These are phyloP conservation scores for Pseudoscleropodium purum DNA, from an alignment of 225 moss, liverwort and hornwort genomes.

Conservation along the genomic window DNA sequence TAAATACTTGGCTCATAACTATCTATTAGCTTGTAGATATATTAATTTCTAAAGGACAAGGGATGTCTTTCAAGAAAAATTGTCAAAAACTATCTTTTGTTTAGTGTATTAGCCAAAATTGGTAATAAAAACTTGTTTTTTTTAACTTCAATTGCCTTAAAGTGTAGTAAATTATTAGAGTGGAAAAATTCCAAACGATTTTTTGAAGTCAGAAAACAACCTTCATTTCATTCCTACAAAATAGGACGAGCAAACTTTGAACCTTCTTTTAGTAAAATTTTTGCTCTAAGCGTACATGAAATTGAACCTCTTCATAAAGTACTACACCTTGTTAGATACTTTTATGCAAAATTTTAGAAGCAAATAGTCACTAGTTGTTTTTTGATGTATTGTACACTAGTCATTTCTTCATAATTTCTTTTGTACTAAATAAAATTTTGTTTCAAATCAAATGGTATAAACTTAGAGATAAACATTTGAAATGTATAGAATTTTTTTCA, in stretches of 20 bases:
- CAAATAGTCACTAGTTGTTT: not conserved
- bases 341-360: not conserved
- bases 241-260: rapidly evolving
- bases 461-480: not conserved
- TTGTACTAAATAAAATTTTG: not conserved
- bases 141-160: rapidly evolving
- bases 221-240: not conserved
- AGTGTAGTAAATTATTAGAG: not conserved
- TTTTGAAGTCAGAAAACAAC: not conserved
- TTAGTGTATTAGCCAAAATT: not conserved
- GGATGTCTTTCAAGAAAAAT: not conserved
- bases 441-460: not conserved
- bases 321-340: not conserved
- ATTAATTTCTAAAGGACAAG: rapidly evolving
- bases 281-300: not conserved
- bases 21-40: not conserved
- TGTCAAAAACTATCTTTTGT: not conserved
- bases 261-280: too few relatives aligned
- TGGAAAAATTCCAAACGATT: not conserved
- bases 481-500: not conserved
- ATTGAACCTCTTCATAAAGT: not conserved
- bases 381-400: too few relatives aligned
- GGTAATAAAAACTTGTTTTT: not conserved
- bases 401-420: not conserved
- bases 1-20: not conserved